These are phyloP conservation scores for Syzygium malaccense DNA, from an alignment of 441 rosid genomes.

Conservation along the genomic window DNA sequence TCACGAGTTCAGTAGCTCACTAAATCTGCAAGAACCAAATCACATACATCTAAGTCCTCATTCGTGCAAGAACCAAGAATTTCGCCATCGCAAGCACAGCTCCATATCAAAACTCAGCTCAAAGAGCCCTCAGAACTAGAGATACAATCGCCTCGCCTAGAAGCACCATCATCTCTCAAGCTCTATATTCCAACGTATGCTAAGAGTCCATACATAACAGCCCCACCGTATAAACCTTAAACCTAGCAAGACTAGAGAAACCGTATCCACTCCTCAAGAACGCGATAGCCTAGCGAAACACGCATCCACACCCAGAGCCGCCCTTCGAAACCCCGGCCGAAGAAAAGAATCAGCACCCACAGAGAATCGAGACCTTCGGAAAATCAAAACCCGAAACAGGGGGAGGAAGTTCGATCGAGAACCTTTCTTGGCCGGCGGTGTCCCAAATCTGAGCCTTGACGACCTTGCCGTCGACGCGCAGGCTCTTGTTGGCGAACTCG, in stretches of 20 bases:
- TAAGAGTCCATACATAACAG: neutral
- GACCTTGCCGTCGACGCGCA: conserved; percentile 37
- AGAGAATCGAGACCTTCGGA: neutral
- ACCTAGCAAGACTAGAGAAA: neutral
- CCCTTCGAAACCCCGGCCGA: neutral
- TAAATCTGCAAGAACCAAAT: neutral
- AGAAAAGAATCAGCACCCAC: neutral
- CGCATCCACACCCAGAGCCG: neutral
- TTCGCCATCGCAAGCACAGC: neutral
- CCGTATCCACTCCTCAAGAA: neutral
- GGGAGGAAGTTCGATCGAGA: neutral
- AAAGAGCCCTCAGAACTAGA: neutral
- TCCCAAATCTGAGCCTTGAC: conserved; percentile 74
- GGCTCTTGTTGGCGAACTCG: conserved; percentile 50
- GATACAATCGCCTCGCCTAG: neutral
- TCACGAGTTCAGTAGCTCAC: neutral
- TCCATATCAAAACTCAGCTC: neutral
- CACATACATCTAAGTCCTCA: neutral
- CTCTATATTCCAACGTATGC: neutral
- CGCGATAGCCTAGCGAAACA: neutral
- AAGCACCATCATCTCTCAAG: neutral
- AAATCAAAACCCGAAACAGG: neutral
- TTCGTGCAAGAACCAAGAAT: neutral
- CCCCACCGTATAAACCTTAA: neutral
- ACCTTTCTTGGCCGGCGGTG: conserved; percentile 67